Evolutionary conservation across 345 rosid genomes (phyloP).

Genomic region (Lumnitzera racemosa): DNA sequence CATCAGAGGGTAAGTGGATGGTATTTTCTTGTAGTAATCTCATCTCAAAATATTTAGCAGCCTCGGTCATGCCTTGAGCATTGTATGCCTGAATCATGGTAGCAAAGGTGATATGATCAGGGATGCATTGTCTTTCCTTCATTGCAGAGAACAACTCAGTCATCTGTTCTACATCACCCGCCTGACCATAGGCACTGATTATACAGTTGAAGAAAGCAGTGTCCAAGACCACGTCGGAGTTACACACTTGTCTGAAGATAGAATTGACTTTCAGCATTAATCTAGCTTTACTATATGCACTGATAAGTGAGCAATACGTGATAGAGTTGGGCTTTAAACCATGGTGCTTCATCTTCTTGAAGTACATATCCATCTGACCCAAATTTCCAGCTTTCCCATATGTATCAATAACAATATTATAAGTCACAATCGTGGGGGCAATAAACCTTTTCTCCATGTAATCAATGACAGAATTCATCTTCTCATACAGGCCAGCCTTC

Average conservation of each 20-base stretch:
- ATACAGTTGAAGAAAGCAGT: conserved; percentile 72
- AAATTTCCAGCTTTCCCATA: conserved; percentile 59
- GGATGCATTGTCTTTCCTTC: conserved; percentile 62
- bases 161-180: conserved; percentile 68
- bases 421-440: conserved; percentile 41
- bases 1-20: conserved; percentile 18
- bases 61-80: conserved; percentile 55
- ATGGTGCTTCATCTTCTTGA: conserved; percentile 60
- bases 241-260: conserved; percentile 62
- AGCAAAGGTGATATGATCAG: conserved; percentile 60
- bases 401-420: conserved; percentile 56
- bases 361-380: conserved; percentile 58
- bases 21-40: conserved; percentile 26
- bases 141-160: conserved; percentile 44
- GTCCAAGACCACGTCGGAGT: conserved; percentile 70
- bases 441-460: conserved; percentile 69
- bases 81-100: conserved; percentile 64
- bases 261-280: conserved; percentile 54
- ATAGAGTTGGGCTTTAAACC: conserved; percentile 77
- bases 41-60: conserved; percentile 45
- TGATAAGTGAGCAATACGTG: conserved; percentile 70
- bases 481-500: conserved; percentile 46
- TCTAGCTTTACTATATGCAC: conserved; percentile 59
- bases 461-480: conserved; percentile 55
- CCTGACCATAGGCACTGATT: conserved; percentile 68